Conservation (phyloP, 2,329 filamentous ascomycete genomes). For the Calonectria honghensis region DNA sequence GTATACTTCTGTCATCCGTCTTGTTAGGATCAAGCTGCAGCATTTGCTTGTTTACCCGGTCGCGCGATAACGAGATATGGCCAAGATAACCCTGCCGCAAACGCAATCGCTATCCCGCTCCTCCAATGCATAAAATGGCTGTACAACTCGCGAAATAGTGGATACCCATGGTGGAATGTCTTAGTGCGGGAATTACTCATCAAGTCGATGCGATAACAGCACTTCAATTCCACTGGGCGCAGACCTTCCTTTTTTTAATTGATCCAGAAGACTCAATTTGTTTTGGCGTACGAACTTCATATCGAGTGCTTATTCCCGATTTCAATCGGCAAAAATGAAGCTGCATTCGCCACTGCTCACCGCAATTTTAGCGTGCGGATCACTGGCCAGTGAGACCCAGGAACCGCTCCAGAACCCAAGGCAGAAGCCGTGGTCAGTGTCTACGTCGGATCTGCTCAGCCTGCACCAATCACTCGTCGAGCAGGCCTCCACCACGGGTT, state of each 20-base stretch:
- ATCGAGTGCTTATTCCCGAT: background rate
- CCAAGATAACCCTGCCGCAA: slow-evolving; percentile 9
- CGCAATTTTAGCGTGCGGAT: background rate
- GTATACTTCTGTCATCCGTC: too few relatives aligned
- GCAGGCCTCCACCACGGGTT: slow-evolving; percentile 1
- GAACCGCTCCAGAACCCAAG: background rate
- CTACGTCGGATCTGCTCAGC: background rate
- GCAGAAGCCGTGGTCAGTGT: background rate
- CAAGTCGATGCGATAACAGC: background rate
- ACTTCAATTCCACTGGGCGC: background rate
- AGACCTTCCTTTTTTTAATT: too few relatives aligned
- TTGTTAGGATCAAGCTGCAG: too few relatives aligned
- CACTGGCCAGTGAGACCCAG: background rate
- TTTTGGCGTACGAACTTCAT: background rate
- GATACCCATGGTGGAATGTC: slow-evolving; percentile 16
- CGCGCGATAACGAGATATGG: background rate
- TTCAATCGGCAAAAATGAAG: background rate
- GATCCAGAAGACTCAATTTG: background rate
- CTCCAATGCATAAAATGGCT: background rate
- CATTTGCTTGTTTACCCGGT: background rate
- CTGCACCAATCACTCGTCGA: background rate
- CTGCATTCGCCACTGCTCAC: background rate
- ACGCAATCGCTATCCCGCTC: slow-evolving; percentile 10
- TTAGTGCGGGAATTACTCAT: slow-evolving; percentile 10
- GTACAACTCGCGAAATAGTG: slow-evolving; percentile 7